Evolutionary conservation across 1,139 yeast genomes (phyloP), one percentile per base, ranked within the genome.

Genomic region (Lodderomyces oxycetoniae): DNA sequence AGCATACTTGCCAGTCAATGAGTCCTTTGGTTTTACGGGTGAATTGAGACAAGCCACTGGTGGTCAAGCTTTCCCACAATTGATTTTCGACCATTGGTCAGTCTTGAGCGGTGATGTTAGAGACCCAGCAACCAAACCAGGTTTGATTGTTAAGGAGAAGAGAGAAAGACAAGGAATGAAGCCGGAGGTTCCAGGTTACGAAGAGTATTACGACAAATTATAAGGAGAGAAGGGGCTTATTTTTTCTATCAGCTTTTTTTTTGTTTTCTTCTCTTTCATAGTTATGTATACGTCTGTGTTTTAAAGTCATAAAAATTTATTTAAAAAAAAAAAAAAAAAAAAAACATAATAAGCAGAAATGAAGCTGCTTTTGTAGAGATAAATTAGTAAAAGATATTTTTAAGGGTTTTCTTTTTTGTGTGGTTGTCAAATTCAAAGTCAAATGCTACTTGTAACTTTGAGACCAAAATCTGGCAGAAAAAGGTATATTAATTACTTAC

Each of bases 1-100:
- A 85, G 97, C 97, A 59, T 85, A 87, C 94, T 78, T 89, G 74
- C 98, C 98, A 71, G 97, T 91, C 61, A 91, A 91, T 77, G 98
- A 91, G 80, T 91, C 98, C 45, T 91, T 91, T 82, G 98, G 98
- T 84, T 91, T 91, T 96, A 84, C 96, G 60, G 91, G 94, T 76
- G 95, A 88, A 64, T 85, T 91, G 67, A 88, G 98, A 82, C 96
- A 89, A 77, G 96, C 97, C 63, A 91, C 98, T 62, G 96, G 96
- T 85, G 98, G 98, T 74, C 98, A 91, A 81, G 98, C 98, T 70
- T 91, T 91, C 97, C 98, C 98, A 76, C 97, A 89, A 79, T 80
- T 91, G 94, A 91, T 91, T 71, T 91, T 91, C 74, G 97, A 89
- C 71, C 98, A 91, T 72, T 91, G 97, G 97, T 77, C 87, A 52